A percentile compares a stretch with the other conserved stretches of the same genome.
phyloP scores from a whole-genome alignment of 2,329 filamentous ascomycete species.

The Diaporthe batatas region DNA sequence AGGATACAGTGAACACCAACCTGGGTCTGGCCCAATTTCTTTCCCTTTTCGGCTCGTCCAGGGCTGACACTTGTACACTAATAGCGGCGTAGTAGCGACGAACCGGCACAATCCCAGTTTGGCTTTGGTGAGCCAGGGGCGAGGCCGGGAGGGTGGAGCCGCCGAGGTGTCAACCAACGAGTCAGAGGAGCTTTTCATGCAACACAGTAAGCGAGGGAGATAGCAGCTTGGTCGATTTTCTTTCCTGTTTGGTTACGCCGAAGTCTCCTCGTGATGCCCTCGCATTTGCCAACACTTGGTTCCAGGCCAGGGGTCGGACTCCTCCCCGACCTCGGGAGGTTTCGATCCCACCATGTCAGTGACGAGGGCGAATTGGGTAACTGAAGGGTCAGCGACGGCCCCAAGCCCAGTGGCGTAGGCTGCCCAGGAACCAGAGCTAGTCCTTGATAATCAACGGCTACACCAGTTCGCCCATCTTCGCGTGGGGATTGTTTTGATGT shows the following conservation, averaged over 20 bases:
- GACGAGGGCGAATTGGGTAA: not conserved
- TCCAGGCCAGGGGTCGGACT: not conserved
- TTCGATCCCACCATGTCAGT: not conserved
- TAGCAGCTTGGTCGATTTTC: conserved; percentile 8
- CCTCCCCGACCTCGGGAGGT: not conserved
- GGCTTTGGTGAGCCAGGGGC: not conserved
- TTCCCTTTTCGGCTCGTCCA: conserved; percentile 17
- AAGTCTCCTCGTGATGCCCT: not conserved
- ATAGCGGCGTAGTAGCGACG: not conserved
- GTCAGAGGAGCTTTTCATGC: not conserved
- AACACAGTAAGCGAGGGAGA: not conserved
- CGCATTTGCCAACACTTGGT: not conserved
- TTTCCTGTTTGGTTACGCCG: conserved; percentile 5
- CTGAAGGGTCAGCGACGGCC: no score
- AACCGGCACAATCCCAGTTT: conserved; percentile 4
- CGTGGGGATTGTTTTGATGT: no score
- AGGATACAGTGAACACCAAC: not conserved
- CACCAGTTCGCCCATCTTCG: no score
- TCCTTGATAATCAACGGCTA: no score
- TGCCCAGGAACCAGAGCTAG: no score
- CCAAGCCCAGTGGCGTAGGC: no score
- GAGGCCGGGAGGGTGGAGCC: not conserved
- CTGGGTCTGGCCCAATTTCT: conserved; percentile 16
- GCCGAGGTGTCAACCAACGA: not conserved
- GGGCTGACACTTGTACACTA: not conserved